These are phyloP conservation scores for Cyathus striatus DNA, from an alignment of 768 basidiomycete species.

Conservation along the genomic window DNA sequence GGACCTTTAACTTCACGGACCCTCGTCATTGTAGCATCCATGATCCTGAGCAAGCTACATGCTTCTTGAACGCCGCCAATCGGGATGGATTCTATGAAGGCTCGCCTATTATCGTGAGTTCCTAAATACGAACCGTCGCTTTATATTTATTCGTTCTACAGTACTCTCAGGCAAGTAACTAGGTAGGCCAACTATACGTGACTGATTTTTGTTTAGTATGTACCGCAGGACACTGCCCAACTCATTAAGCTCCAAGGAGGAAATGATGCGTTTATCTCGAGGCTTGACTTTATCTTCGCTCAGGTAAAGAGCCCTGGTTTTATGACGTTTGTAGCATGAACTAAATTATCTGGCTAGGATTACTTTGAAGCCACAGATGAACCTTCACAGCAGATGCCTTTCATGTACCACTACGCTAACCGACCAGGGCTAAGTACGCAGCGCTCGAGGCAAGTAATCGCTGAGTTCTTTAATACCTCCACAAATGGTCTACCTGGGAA, in stretches of 20 bases:
- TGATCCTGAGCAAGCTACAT: conserved; percentile 51
- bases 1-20: conserved; percentile 60
- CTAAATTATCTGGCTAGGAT: conserved; percentile 20
- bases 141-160: conserved; percentile 11
- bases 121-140: background rate
- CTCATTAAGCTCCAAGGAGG: conserved; percentile 62
- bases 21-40: conserved; percentile 64
- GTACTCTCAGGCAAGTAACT: conserved; percentile 65
- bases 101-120: conserved; percentile 52
- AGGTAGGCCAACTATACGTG: conserved; percentile 20
- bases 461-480: conserved; percentile 52
- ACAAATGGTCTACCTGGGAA: conserved; percentile 58
- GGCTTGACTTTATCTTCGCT: conserved; percentile 55
- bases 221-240: conserved; percentile 60
- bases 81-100: conserved; percentile 64
- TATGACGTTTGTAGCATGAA: background rate
- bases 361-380: conserved; percentile 64
- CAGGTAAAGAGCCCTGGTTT: conserved; percentile 23
- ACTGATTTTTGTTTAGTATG: conserved; percentile 34
- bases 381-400: conserved; percentile 64
- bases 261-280: conserved; percentile 41
- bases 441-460: conserved; percentile 49
- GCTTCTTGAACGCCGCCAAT: conserved; percentile 51
- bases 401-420: conserved; percentile 68
- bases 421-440: conserved; percentile 55